Base-by-base conservation (phyloP, 495 filamentous ascomycete genomes). In the Penicillium daleae region DNA sequence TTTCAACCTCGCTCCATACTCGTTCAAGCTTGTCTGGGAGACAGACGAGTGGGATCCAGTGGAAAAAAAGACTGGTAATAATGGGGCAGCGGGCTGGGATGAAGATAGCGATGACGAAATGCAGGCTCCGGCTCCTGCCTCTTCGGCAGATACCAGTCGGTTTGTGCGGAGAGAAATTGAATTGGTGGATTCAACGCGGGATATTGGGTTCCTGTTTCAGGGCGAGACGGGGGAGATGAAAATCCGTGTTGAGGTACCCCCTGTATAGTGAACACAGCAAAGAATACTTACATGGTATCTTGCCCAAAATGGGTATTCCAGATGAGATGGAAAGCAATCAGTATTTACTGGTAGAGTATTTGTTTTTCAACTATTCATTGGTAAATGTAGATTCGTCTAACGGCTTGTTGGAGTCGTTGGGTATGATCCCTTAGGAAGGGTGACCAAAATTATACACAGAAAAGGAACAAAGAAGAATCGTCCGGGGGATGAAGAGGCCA, bases 1-100 rank as follows among this genome's bases (percentile, higher is more conserved):
- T 64, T 93, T 96, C 72, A 80, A 78, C 8, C 67, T 92, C 29
- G 69, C 74, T 49, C 89, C 92, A 12, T 79, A 90, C 66, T 73
- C 76, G 39, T 74, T 93, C 51, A 79, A 82, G 60, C 67, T 99
- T 57, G 75, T 92, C 13, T 91, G 87, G 87, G 90, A 95, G 76
- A 94, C 92, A 19, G 88, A 91, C 56, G 90, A 96, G 71, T 89
- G 87, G 85, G 92, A 96, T 77, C 90, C 91, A 2, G 85, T 90
- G 0, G 74, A 68, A n/a, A 69, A 78, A 26, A 66, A 69, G 33
- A 84, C 79, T 19, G 84, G 83, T 53, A 86, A 85, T 66, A 86
- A 87, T 3, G 59, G 32, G 62, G 86, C 84, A 21, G 83, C 81
- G 53, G 86, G 80, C 37, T 86, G 81, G 65, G 80, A 64, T 46